Percentiles rank a stretch among this genome's conserved stretches.
Evolutionary conservation across 192 early-diverging fungal species (phyloP).

Genomic region (Coemansia erecta): DNA sequence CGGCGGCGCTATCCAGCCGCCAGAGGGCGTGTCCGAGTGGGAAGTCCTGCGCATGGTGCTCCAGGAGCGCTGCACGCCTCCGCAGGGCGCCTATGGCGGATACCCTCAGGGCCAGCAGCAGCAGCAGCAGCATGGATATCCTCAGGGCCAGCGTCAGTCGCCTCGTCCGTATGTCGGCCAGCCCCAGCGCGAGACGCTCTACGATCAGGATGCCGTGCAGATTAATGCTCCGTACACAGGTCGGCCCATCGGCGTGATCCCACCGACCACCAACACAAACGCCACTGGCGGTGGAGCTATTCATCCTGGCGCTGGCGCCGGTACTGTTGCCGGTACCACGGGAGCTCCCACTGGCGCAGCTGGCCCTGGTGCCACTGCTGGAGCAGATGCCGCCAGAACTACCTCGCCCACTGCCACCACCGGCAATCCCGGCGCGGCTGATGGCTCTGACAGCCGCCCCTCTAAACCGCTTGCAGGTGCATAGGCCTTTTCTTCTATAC

Average conservation of each 20-base stretch:
- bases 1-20: conserved; percentile 68
- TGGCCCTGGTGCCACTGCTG: neutral
- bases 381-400: neutral
- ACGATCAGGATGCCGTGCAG: conserved; percentile 33
- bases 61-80: conserved; percentile 46
- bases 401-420: neutral
- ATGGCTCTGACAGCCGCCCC: no score
- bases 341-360: conserved; percentile 2
- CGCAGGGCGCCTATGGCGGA: neutral
- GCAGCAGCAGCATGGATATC: conserved; percentile 3
- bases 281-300: no score
- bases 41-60: conserved; percentile 42
- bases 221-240: conserved; percentile 4
- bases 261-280: neutral
- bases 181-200: conserved; percentile 32
- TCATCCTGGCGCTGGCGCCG: no score
- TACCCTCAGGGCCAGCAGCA: conserved; percentile 7
- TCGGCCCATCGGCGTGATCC: neutral
- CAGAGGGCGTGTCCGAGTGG: conserved; percentile 52
- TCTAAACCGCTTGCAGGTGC: no score
- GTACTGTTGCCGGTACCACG: neutral
- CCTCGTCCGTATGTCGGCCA: neutral
- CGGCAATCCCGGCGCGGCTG: no score
- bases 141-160: conserved; percentile 5
- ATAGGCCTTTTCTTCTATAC: no score